phyloP scores from a whole-genome alignment of 805 yeast species.

The Yarrowia keelungensis region DNA sequence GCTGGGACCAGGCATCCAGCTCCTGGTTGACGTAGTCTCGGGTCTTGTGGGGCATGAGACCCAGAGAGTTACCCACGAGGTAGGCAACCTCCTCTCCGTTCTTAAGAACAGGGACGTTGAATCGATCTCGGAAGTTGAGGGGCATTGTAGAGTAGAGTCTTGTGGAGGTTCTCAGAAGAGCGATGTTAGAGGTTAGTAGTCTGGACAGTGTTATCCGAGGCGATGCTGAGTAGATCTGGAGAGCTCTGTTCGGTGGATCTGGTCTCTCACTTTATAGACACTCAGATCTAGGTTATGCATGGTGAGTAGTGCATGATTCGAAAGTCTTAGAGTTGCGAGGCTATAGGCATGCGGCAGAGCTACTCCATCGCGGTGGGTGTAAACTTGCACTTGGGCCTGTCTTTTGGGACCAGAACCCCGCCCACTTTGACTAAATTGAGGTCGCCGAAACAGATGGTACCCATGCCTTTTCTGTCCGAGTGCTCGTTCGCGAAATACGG shows the following conservation, averaged over 20 bases:
- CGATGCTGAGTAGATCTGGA: constrained; percentile 13
- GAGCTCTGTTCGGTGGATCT: constrained; percentile 30
- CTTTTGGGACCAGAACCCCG: constrained; percentile 10
- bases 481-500: constrained; percentile 15
- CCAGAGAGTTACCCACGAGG: constrained; percentile 93
- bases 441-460: constrained; percentile 31
- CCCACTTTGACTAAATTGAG: constrained; percentile 32
- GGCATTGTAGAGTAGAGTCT: constrained; percentile 20
- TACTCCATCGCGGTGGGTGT: constrained; percentile 23
- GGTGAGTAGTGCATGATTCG: constrained; percentile 3
- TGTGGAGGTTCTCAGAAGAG: constrained; percentile 4
- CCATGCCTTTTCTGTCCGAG: constrained; percentile 36
- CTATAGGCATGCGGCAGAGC: constrained; percentile 24
- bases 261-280: constrained; percentile 35
- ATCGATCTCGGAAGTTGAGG: constrained; percentile 35
- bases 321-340: constrained; percentile 26
- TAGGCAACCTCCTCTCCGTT: constrained; percentile 55
- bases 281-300: constrained; percentile 33
- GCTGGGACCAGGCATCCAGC: constrained; percentile 77
- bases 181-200: not conserved
- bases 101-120: constrained; percentile 41
- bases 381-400: not conserved
- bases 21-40: constrained; percentile 66
- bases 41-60: constrained; percentile 79
- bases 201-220: constrained; percentile 24